These are phyloP conservation scores for Thelonectria discophora DNA, from an alignment of 2,329 filamentous ascomycete genomes.

Conservation along the genomic window DNA sequence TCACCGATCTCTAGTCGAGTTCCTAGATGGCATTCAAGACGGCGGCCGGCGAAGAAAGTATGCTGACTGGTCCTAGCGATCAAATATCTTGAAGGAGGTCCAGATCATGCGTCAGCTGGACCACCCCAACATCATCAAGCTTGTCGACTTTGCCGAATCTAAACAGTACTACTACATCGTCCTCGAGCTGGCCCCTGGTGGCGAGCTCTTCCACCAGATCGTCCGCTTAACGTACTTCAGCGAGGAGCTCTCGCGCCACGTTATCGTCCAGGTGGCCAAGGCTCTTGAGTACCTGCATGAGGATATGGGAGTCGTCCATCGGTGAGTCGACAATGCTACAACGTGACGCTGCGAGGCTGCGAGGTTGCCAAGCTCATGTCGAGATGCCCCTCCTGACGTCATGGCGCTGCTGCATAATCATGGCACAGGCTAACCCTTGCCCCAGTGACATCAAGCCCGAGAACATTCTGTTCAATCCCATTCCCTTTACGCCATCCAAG, in stretches of 20 bases:
- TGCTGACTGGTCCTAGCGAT: conserved; percentile 69
- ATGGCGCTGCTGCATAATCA: conserved; percentile 34
- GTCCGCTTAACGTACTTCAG: conserved; percentile 98
- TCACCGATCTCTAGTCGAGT: conserved; percentile 34
- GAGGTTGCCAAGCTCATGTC: conserved; percentile 8
- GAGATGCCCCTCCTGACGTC: conserved; percentile 44
- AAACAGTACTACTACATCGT: conserved; percentile 98
- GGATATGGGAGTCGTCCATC: conserved; percentile 93
- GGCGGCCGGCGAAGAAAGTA: conserved; percentile 25
- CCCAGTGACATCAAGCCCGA: conserved; percentile 96
- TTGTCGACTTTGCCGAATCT: conserved; percentile 93
- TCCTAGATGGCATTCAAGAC: conserved; percentile 32
- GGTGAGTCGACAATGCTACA: conserved; percentile 65
- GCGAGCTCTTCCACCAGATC: conserved; percentile 98
- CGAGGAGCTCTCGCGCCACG: conserved; percentile 92
- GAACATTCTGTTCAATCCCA: conserved; percentile 92
- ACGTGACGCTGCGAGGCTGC: conserved; percentile 2
- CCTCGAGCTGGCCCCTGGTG: conserved; percentile 91
- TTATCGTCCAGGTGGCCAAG: conserved; percentile 94
- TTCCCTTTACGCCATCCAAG: conserved; percentile 81
- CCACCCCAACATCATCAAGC: conserved; percentile 93
- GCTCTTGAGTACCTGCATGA: conserved; percentile 95
- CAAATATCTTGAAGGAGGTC: conserved; percentile 98
- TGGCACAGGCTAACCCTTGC: conserved; percentile 33
- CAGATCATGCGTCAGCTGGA: conserved; percentile 98